Percentiles rank a stretch among this genome's conserved stretches.
Conservation (phyloP, 2,329 filamentous ascomycete genomes). For the Intubia oerlemansii region DNA sequence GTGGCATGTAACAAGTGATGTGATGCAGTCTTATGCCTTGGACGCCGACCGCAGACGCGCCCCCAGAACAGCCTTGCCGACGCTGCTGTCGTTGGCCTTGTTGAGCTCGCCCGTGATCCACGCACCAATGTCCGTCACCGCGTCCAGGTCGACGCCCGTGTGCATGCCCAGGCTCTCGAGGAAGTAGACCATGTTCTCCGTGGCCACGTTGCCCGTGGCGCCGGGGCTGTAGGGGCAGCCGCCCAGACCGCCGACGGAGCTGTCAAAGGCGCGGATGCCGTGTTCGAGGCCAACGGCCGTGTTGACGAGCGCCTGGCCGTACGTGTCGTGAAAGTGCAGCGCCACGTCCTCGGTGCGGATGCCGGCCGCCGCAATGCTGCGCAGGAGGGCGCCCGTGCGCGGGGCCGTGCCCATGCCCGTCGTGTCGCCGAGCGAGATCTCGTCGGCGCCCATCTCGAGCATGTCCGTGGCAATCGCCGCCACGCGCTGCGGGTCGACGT, state of each 20-base stretch:
- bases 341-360: constrained; percentile 51
- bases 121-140: constrained; percentile 43
- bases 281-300: constrained; percentile 56
- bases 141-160: constrained; percentile 50
- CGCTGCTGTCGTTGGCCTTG: constrained; percentile 39
- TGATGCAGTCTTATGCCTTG: too few species aligned
- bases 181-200: constrained; percentile 67
- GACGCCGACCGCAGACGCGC: too few species aligned
- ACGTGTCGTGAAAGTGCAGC: constrained; percentile 79
- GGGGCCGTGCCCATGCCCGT: constrained; percentile 78
- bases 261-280: constrained; percentile 61
- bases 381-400: constrained; percentile 40
- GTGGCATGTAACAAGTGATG: too few species aligned
- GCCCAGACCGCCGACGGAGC: constrained; percentile 58
- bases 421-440: constrained; percentile 78
- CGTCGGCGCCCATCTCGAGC: constrained; percentile 72
- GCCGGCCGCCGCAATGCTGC: constrained; percentile 42
- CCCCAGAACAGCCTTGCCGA: too few species aligned
- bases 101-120: constrained; percentile 50
- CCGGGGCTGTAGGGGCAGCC: constrained; percentile 74
- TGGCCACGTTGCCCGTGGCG: constrained; percentile 69
- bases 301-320: constrained; percentile 70
- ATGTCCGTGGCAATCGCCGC: constrained; percentile 46
- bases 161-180: constrained; percentile 52
- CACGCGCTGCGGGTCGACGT: constrained; percentile 40